Percentiles rank a stretch among this genome's conserved stretches.
phyloP scores from a whole-genome alignment of 148 eudicot species.

The Camellia japonica region DNA sequence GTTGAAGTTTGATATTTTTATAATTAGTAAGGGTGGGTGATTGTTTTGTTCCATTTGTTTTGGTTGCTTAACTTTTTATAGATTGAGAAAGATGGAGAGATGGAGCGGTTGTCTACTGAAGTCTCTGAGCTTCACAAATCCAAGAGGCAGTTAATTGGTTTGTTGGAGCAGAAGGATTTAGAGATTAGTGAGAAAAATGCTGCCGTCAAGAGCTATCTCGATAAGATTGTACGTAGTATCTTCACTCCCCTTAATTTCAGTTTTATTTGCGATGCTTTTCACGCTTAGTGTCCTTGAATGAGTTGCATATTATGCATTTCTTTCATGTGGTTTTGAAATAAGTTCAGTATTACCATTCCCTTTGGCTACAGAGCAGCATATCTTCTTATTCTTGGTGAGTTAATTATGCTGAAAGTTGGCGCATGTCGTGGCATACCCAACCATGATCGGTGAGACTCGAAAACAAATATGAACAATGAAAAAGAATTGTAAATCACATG shows the following conservation, averaged over 20 bases:
- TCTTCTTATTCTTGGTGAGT: neutral
- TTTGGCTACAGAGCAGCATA: neutral
- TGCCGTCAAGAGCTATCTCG: constrained; percentile 61
- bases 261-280: neutral
- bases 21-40: neutral
- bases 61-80: constrained; percentile 15
- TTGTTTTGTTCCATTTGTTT: constrained; percentile 8
- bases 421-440: neutral
- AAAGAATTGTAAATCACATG: no score
- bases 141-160: constrained; percentile 74
- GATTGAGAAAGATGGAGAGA: constrained; percentile 86
- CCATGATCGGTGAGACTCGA: no score
- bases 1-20: neutral
- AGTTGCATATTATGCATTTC: neutral
- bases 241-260: neutral
- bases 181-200: constrained; percentile 79
- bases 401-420: neutral
- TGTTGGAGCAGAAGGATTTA: constrained; percentile 67
- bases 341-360: neutral
- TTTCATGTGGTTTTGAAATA: neutral
- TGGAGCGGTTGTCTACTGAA: constrained; percentile 64
- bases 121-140: constrained; percentile 74
- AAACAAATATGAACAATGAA: no score
- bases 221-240: constrained; percentile 56
- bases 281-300: neutral